phyloP scores from a whole-genome alignment of 2,329 filamentous ascomycete genomes.

The Penicillium sp. region DNA sequence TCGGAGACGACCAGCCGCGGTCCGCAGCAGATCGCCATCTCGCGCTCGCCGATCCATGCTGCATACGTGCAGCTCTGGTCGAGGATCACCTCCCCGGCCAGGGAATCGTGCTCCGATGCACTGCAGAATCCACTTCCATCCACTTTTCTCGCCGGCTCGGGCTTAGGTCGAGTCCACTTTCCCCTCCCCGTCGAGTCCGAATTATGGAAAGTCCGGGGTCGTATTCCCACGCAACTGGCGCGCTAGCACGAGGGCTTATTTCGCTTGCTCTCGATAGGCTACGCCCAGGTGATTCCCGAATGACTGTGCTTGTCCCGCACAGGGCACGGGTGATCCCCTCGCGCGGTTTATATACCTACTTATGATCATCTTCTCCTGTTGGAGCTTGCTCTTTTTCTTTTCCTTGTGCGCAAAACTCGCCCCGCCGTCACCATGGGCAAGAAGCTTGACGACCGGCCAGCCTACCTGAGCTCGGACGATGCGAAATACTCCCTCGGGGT shows the following conservation, averaged over 20 bases:
- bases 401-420: not conserved
- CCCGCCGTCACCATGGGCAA: slow-evolving; percentile 23
- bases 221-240: no score
- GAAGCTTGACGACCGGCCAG: slow-evolving; percentile 24
- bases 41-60: slow-evolving; percentile 19
- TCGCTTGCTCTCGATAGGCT: slow-evolving; percentile 4
- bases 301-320: no score
- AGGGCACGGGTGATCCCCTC: no score
- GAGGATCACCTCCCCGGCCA: slow-evolving; percentile 4
- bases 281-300: slow-evolving; percentile 4
- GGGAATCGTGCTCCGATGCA: slow-evolving; percentile 21
- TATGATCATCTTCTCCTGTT: slow-evolving; percentile 4
- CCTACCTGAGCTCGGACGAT: slow-evolving; percentile 26
- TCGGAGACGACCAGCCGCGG: slow-evolving; percentile 16
- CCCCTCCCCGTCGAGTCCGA: no score
- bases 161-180: no score
- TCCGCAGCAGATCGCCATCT: slow-evolving; percentile 24
- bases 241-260: slow-evolving; percentile 9
- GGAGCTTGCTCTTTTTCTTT: not conserved
- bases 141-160: no score
- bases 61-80: slow-evolving; percentile 5
- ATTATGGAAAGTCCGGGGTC: slow-evolving; percentile 9
- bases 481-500: slow-evolving; percentile 33
- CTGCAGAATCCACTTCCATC: slow-evolving; percentile 8
- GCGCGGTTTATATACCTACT: no score